Conservation (phyloP, 371 early-diverging fungal genomes). For the Chytridium lagenaria region DNA sequence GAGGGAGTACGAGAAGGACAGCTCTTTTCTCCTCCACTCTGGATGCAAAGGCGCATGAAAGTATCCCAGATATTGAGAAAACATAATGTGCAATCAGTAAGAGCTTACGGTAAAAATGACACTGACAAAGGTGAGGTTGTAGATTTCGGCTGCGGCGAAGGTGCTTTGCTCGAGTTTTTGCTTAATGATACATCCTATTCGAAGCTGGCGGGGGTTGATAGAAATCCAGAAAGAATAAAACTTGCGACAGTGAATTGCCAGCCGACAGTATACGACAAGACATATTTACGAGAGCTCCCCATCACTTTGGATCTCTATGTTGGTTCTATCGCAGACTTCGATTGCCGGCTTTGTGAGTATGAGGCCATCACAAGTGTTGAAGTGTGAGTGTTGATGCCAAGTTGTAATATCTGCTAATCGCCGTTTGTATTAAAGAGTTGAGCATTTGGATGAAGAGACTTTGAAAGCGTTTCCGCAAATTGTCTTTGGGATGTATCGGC, state of each 20-base stretch:
- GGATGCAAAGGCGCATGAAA: conserved; percentile 46
- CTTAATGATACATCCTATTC: conserved; percentile 38
- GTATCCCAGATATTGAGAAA: conserved; percentile 16
- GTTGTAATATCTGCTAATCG: conserved; percentile 64
- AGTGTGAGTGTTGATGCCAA: conserved; percentile 69
- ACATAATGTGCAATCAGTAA: background rate
- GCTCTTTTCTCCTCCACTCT: conserved; percentile 44
- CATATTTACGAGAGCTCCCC: conserved; percentile 36
- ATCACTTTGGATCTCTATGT: conserved; percentile 22
- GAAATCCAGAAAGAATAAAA: conserved; percentile 26
- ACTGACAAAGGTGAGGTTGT: conserved; percentile 27
- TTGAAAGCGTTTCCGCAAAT: background rate
- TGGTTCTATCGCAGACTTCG: conserved; percentile 36
- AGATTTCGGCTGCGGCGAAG: conserved; percentile 54
- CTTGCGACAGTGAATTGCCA: conserved; percentile 20
- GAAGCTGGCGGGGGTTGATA: conserved; percentile 45
- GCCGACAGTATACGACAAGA: conserved; percentile 37
- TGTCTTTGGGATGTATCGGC: conserved; percentile 67
- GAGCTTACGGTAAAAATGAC: background rate
- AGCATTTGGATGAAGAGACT: background rate
- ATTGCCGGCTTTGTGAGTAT: conserved; percentile 36
- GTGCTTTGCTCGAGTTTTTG: conserved; percentile 42
- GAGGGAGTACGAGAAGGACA: background rate
- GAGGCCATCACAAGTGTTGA: conserved; percentile 49
- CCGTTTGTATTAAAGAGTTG: conserved; percentile 26